Conservation (phyloP, 768 basidiomycete species). For the Boletus rex-veris region DNA sequence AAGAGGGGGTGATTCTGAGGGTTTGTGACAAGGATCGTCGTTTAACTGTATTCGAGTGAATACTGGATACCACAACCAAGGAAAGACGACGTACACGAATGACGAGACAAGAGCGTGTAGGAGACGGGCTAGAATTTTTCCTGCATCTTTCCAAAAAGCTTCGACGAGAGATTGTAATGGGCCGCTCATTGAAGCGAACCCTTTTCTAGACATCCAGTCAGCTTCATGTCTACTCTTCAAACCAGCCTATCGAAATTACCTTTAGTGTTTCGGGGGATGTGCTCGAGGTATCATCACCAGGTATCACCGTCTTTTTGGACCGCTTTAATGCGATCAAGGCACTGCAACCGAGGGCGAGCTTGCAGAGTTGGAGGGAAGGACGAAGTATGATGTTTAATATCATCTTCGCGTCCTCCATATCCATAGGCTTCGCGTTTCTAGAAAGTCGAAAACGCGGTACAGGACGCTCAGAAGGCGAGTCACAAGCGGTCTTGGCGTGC, state of each 20-base stretch:
- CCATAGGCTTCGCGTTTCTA: constrained; percentile 11
- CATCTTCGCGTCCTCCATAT: constrained; percentile 17
- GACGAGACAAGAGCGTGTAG: constrained; percentile 28
- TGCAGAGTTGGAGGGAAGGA: constrained; percentile 24
- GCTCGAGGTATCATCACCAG: constrained; percentile 2
- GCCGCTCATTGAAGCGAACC: constrained; percentile 29
- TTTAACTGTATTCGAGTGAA: constrained; percentile 16
- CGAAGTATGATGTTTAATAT: constrained; percentile 21
- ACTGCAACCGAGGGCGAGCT: constrained; percentile 5
- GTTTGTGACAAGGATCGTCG: background rate
- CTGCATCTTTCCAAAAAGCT: constrained; percentile 16
- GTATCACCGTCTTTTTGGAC: constrained; percentile 3
- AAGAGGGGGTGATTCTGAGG: background rate
- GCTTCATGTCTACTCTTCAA: background rate
- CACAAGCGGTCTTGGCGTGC: constrained; percentile 7
- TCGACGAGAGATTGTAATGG: constrained; percentile 21
- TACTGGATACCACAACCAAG: background rate
- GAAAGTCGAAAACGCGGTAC: constrained; percentile 9
- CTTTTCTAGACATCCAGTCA: constrained; percentile 13
- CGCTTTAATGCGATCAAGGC: constrained; percentile 7
- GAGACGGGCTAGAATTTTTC: constrained; percentile 11
- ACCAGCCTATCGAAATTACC: constrained; percentile 6
- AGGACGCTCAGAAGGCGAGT: constrained; percentile 7
- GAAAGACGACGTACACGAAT: constrained; percentile 17
- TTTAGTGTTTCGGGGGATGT: constrained; percentile 11